Conservation (phyloP, 352 stramenopile species). For the Lagenidium sp. region DNA sequence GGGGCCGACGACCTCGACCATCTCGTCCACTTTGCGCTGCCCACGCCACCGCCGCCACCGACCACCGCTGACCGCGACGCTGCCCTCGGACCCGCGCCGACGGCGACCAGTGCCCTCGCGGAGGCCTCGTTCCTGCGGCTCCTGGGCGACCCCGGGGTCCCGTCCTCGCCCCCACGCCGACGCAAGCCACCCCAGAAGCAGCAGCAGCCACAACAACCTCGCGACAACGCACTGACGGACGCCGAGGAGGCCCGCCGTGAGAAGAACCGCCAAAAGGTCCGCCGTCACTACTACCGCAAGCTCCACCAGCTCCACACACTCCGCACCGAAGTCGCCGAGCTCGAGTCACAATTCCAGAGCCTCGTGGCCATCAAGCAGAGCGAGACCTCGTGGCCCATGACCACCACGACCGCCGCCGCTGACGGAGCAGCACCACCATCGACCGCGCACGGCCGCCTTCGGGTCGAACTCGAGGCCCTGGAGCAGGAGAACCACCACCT, state of each 20-base stretch:
- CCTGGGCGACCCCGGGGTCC: too few species aligned
- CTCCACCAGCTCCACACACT: slow-evolving; percentile 12
- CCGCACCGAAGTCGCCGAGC: slow-evolving; percentile 9
- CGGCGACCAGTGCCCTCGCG: too few species aligned
- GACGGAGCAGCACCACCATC: background rate
- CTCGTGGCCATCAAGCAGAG: slow-evolving; percentile 5
- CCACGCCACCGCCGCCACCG: too few species aligned
- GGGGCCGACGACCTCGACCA: background rate
- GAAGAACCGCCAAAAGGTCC: slow-evolving; percentile 25
- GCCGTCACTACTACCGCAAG: slow-evolving; percentile 25
- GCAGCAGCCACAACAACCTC: background rate
- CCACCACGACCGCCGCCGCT: background rate
- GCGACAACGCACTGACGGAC: background rate
- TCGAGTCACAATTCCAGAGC: slow-evolving; percentile 9
- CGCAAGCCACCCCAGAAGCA: background rate
- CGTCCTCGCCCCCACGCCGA: too few species aligned
- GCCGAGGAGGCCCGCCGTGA: slow-evolving; percentile 12
- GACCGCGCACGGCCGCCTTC: background rate
- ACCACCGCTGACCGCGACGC: too few species aligned
- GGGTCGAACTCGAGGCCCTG: slow-evolving; percentile 1
- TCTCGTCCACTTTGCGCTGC: background rate
- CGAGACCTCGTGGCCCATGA: background rate
- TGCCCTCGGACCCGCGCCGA: too few species aligned
- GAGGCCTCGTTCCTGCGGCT: too few species aligned
- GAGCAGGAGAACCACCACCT: slow-evolving; percentile 11